Evolutionary conservation across 2,329 filamentous ascomycete genomes (phyloP), one percentile per base, ranked within the genome.

Genomic region (Monosporascus sp.): DNA sequence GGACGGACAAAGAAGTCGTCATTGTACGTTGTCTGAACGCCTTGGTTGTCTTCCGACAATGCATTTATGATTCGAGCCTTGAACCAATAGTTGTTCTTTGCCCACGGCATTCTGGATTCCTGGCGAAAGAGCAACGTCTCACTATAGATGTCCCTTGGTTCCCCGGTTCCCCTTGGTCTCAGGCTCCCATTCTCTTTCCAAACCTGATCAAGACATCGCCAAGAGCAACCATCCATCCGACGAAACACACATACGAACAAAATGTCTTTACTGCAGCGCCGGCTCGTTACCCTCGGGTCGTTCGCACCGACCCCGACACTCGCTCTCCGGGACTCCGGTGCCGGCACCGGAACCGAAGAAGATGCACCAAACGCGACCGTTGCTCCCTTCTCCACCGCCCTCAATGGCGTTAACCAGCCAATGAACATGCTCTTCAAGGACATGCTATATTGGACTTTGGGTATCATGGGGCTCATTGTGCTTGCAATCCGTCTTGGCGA

Each of bases 401-500:
- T 87, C 56, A 79, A 78, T 61, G 83, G 83, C 51, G 83, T 87
- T 57, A 79, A 84, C 61, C 82, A 85, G 64, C 60, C 70, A 2
- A 71, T 77, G 59, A 85, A 87, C 65, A 67, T 81, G 59, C 60
- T 81, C 14, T 82, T 85, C 63, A 79, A 74, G 61, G 74, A 85
- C 58, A 68, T 74, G 39, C 63, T 86, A 14, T 86, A 82, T 82
- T 83, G 78, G 77, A 83, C 73, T 49, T 63, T 87, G 53, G 83
- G 83, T 18, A 75, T 77, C 53, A 69, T 82, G 52, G 82, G 73
- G 46, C 63, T 85, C 50, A 57, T 78, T 31, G 73, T 87, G 47
- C 71, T 87, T 38, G 49, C 67, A 20, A 72, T 85, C 56, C 76
- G 83, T 51, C 66, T 86, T 25, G 55, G 74, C 31, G 78, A 84